Percentiles rank a stretch among this genome's conserved stretches.
Evolutionary conservation across 192 early-diverging fungal species (phyloP).

Genomic region (Coemansia asiatica): DNA sequence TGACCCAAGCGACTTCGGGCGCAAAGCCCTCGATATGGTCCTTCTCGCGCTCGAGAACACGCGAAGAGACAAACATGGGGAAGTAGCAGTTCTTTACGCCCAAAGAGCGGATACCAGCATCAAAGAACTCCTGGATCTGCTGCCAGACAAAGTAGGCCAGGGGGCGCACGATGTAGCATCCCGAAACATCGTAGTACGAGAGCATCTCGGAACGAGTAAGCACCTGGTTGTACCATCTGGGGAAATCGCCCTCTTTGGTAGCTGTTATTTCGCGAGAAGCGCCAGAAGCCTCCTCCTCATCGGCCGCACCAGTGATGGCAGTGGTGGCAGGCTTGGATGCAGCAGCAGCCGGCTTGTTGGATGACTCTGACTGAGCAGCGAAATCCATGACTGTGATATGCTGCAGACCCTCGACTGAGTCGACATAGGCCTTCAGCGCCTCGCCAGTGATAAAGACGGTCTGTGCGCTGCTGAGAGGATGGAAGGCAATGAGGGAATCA

Average conservation of each 20-base stretch:
- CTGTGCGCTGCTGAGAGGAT: conserved; percentile 58
- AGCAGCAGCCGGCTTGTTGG: conserved; percentile 57
- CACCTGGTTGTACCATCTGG: conserved; percentile 91
- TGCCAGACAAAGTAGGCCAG: conserved; percentile 96
- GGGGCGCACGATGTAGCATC: conserved; percentile 98
- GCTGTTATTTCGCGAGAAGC: conserved; percentile 81
- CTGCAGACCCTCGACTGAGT: conserved; percentile 57
- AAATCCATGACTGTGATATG: conserved; percentile 60
- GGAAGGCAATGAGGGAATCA: conserved; percentile 63
- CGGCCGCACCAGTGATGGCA: conserved; percentile 23
- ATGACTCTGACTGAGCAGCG: conserved; percentile 42
- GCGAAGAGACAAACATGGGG: conserved; percentile 96
- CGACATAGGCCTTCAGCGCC: conserved; percentile 60
- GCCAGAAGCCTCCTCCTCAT: conserved; percentile 56
- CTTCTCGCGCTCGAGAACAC: conserved; percentile 92
- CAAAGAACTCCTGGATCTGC: conserved; percentile 93
- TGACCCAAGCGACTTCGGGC: conserved; percentile 99
- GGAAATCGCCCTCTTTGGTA: conserved; percentile 88
- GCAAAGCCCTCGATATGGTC: conserved; percentile 99
- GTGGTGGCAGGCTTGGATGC: conserved; percentile 32
- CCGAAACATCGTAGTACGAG: conserved; percentile 97
- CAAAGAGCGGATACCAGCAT: conserved; percentile 80
- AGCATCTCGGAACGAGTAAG: conserved; percentile 93
- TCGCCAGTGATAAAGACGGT: conserved; percentile 62
- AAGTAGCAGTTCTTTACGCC: conserved; percentile 98